Evolutionary conservation across 371 early-diverging fungal species (phyloP), one percentile per base, ranked within the genome.

Genomic region (Apophysomyces sp.): DNA sequence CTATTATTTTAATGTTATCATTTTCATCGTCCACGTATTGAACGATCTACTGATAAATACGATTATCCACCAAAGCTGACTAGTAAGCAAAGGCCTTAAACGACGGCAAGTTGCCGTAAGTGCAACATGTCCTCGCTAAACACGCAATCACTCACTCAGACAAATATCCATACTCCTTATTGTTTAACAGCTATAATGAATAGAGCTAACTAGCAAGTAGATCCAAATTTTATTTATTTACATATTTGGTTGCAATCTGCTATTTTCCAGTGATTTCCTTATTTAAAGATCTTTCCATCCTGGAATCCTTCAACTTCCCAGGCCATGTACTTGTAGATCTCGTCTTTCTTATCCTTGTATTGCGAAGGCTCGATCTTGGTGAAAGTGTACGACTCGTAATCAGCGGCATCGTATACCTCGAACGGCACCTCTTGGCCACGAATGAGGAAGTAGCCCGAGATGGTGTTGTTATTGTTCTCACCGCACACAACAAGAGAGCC

Each of bases 381-480:
- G 84, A 91, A 96, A 61, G 57, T 70, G 86, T 84, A 96, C 59
- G 91, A 91, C 44, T 87, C 90, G 76, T 71, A 95, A 82, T 95
- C 95, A 63, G 95, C 86, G 62, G 92, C 88, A 75, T 95, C 95
- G 41, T 63, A 73, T 72, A 96, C 81, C 73, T 92, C 93, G 69
- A 80, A 83, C 28, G 94, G 92, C 66, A 96, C 80, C 67, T 89
- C 93, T 63, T 86, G 80, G 49, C 95, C 96, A 71, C 95, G 89
- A 77, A 93, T 82, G 31, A 96, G 88, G 76, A 94, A 96, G 91
- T 91, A 93, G 69, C 96, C 95, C 57, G 85, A 72, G 81, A 96
- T 95, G 69, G 76, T 79, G 86, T 92, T 94, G 72, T 92, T 84
- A 83, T 89, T 84, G 74, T 93, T 86, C 74, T 86, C 84, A 62